Conservation (phyloP, 495 filamentous ascomycete species). For the Chaetomidium leptoderma region DNA sequence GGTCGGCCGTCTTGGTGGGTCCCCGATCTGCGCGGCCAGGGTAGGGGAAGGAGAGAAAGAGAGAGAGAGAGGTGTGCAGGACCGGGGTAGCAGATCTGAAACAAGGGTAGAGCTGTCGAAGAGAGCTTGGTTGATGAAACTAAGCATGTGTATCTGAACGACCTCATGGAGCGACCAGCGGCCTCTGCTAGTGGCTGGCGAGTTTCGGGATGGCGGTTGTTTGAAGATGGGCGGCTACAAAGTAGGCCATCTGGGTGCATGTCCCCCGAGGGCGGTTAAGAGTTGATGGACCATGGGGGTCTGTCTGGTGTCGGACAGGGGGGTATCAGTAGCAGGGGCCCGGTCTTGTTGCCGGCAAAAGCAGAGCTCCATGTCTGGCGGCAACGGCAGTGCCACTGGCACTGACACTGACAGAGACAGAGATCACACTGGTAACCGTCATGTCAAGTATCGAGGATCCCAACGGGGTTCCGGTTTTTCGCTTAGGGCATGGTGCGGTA, state of each 20-base stretch:
- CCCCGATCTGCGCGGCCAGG: slow-evolving; percentile 18
- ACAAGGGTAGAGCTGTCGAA: slow-evolving; percentile 38
- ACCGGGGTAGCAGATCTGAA: slow-evolving; percentile 39
- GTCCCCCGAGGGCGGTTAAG: slow-evolving; percentile 42
- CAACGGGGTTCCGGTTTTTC: slow-evolving; percentile 8
- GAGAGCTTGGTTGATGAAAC: slow-evolving; percentile 45
- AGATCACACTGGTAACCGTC: slow-evolving; percentile 5
- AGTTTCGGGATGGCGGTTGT: slow-evolving; percentile 47
- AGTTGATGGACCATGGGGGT: slow-evolving; percentile 19
- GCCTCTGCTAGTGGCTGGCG: slow-evolving; percentile 46
- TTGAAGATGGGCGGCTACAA: slow-evolving; percentile 49
- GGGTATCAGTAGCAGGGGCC: not conserved
- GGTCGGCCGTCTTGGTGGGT: slow-evolving; percentile 11
- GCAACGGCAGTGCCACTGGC: slow-evolving; percentile 9
- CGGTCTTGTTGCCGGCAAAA: slow-evolving; percentile 9
- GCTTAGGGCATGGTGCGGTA: slow-evolving; percentile 17
- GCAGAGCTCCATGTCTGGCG: slow-evolving; percentile 2
- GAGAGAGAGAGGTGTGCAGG: slow-evolving; percentile 18
- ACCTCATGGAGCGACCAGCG: slow-evolving; percentile 35
- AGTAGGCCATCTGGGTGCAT: slow-evolving; percentile 26
- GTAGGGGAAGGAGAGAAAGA: no score
- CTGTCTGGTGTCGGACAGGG: slow-evolving; percentile 10
- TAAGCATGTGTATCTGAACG: slow-evolving; percentile 46
- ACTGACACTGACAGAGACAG: not conserved
- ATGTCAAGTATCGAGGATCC: slow-evolving; percentile 3